Evolutionary conservation across 2,329 filamentous ascomycete species (phyloP), one percentile per base, ranked within the genome.

Genomic region (Fusarium papillatum): DNA sequence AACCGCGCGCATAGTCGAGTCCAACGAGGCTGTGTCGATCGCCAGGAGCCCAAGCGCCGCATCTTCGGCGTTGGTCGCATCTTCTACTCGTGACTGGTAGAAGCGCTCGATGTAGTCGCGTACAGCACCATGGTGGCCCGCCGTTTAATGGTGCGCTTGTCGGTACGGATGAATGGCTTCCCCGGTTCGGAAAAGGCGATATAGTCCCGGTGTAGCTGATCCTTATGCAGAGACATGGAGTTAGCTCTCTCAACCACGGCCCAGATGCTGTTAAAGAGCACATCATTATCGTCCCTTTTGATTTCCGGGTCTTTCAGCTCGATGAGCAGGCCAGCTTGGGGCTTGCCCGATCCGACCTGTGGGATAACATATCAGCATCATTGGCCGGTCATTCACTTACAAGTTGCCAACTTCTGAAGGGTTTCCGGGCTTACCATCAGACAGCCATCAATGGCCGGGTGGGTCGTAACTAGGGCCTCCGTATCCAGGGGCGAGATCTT

Each of bases 61-160:
- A 10, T 73, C 72, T 4, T 34, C 31, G 31, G 31, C 31, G 31
- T 34, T 34, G 10, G 31, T 34, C 31, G 13, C 31, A 34, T 34
- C 31, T 10, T 34, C 31, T 34, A 10, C 31, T 34, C 31, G 31
- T 34, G 79, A 75, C 22, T 62, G 69, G 72, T 89, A 90, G 7
- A 89, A 80, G 1, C 82, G 80, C 7, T 89, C 85, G 48, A 90
- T 89, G 68, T 89, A 87, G 2, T 83, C 74, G 78, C 78, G 61
- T 88, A 90, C 2, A 85, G 78, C 3, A 78, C 71, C 10, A 84
- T 67, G 2, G 87, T 87, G 0, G 82, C 81, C 1, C 80, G 80
- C 5, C 87, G 83, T 76, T 86, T 85, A 6, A 87, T 82, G 0
- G 83, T 87, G 0, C 86, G 85, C 76, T 90, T 89, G 17, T 85